Conservation (phyloP, 2,329 filamentous ascomycete species). For the Cordyceps cateniannulata region DNA sequence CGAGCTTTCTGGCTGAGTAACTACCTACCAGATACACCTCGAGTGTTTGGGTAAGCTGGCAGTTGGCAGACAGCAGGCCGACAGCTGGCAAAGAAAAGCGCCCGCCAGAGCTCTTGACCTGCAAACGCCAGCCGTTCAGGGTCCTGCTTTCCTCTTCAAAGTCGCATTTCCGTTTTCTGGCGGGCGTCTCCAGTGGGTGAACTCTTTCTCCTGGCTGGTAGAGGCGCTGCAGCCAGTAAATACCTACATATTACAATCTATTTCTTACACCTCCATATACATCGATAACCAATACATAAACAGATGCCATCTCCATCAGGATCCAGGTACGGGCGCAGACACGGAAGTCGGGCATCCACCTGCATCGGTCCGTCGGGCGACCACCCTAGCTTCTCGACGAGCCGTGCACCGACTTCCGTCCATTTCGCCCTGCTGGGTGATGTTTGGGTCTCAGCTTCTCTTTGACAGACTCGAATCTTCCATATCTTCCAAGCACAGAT, state of each 20-base stretch:
- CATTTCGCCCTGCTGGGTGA: neutral
- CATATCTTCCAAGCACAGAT: no score
- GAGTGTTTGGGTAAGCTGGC: neutral
- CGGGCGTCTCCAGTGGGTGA: no score
- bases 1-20: neutral
- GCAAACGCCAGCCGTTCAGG: no score
- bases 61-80: neutral
- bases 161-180: no score
- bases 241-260: no score
- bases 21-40: no score
- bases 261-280: no score
- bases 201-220: neutral
- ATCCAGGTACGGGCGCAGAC: slow-evolving; percentile 1
- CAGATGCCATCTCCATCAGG: neutral
- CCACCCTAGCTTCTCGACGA: slow-evolving; percentile 8
- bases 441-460: no score
- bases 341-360: slow-evolving; percentile 12
- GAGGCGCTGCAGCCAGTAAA: neutral
- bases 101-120: neutral
- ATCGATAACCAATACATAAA: no score
- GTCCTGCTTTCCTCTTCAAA: no score
- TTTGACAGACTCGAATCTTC: no score
- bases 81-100: neutral
- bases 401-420: slow-evolving; percentile 13
- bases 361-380: slow-evolving; percentile 11